A percentile compares a stretch with the other conserved stretches of the same genome.
Evolutionary conservation across 2,329 filamentous ascomycete genomes (phyloP).

Genomic region (Pseudopyrenochaeta lycopersici): DNA sequence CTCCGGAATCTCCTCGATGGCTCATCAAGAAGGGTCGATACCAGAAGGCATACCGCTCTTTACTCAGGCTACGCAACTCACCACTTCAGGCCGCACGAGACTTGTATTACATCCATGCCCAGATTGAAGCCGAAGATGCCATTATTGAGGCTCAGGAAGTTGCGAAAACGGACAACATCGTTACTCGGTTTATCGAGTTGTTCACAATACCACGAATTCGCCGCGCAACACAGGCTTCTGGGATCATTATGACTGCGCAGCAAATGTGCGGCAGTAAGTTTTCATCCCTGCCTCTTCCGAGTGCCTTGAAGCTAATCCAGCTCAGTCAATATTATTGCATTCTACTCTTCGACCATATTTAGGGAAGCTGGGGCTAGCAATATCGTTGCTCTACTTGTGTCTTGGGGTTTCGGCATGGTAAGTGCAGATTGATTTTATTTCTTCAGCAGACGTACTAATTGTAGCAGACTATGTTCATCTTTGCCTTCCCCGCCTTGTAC

Average conservation of each 20-base stretch:
- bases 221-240: constrained; percentile 76
- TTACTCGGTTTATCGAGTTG: constrained; percentile 58
- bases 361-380: constrained; percentile 54
- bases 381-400: constrained; percentile 37
- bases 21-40: constrained; percentile 49
- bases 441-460: too few species aligned
- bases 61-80: constrained; percentile 41
- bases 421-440: too few species aligned
- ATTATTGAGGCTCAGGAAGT: constrained; percentile 27
- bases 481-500: constrained; percentile 53
- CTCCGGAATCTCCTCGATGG: constrained; percentile 42
- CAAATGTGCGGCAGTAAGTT: constrained; percentile 45
- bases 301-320: neutral
- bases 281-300: too few species aligned
- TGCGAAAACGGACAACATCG: constrained; percentile 35
- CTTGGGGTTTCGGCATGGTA: constrained; percentile 53
- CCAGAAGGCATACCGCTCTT: constrained; percentile 44
- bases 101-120: constrained; percentile 52
- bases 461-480: constrained; percentile 44
- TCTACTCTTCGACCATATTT: constrained; percentile 78
- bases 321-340: constrained; percentile 64
- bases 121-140: constrained; percentile 37
- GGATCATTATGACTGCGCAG: constrained; percentile 66
- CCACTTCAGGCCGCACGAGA: constrained; percentile 52
- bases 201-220: constrained; percentile 74